A percentile compares a stretch with the other conserved stretches of the same genome.
Conservation (phyloP, 2,329 filamentous ascomycete species). For the Colletotrichum sp. region DNA sequence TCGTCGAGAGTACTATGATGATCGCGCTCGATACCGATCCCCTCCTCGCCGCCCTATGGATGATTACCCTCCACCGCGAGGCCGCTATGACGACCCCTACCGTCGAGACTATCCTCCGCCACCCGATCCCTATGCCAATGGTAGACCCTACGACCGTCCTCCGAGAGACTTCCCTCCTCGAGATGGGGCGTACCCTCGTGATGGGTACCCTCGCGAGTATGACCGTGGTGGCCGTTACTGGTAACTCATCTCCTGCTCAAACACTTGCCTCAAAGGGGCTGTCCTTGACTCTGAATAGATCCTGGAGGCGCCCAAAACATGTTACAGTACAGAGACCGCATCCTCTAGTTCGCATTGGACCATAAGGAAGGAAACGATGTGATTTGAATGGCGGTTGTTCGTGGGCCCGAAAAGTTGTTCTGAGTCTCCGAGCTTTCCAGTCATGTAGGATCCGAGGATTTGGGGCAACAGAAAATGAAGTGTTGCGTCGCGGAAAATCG, state of each 20-base stretch:
- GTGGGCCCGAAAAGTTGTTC: background rate
- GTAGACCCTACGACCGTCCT: conserved; percentile 59
- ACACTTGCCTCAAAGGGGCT: conserved; percentile 15
- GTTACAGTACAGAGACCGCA: background rate
- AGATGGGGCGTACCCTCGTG: conserved; percentile 53
- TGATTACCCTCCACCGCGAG: conserved; percentile 73
- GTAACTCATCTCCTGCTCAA: conserved; percentile 38
- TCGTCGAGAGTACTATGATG: conserved; percentile 87
- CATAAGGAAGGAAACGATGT: background rate
- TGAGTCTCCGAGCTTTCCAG: background rate
- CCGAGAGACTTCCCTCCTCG: conserved; percentile 55
- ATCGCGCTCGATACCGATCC: conserved; percentile 80
- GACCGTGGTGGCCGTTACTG: conserved; percentile 56
- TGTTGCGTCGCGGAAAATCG: background rate
- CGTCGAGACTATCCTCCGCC: conserved; percentile 70
- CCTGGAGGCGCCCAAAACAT: background rate
- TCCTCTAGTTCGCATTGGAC: background rate
- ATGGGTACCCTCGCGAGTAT: conserved; percentile 53
- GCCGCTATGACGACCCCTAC: conserved; percentile 80
- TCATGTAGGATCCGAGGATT: background rate
- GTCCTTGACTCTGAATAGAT: conserved; percentile 23
- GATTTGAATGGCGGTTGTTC: background rate
- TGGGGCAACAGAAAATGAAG: background rate
- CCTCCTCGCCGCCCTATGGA: conserved; percentile 79
- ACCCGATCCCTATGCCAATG: conserved; percentile 66